phyloP scores from a whole-genome alignment of 805 yeast genomes.

The Starmerella tilneyi region DNA sequence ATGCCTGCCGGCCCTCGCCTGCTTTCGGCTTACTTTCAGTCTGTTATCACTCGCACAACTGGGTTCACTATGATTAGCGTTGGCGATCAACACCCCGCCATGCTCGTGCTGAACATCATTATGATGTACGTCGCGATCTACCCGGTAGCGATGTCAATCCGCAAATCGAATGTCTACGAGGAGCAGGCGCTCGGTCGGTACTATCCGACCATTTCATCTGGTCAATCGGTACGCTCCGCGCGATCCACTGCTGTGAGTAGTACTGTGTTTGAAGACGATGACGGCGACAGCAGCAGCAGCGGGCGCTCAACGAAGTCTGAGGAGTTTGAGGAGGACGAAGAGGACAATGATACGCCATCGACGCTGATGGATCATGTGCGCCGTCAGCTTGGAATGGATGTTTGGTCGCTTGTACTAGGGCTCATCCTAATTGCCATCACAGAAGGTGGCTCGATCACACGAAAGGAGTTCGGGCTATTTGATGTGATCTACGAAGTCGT shows the following conservation, averaged over 20 bases:
- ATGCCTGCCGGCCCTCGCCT: conserved; percentile 60
- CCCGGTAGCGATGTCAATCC: conserved; percentile 90
- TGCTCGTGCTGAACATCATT: conserved; percentile 83
- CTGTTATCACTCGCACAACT: conserved; percentile 87
- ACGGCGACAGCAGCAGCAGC: conserved; percentile 24
- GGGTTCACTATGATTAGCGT: conserved; percentile 73
- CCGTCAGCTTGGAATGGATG: conserved; percentile 82
- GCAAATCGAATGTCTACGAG: conserved; percentile 95
- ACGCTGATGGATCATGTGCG: conserved; percentile 50
- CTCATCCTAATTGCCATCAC: conserved; percentile 77
- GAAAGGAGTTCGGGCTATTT: conserved; percentile 34
- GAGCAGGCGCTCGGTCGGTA: conserved; percentile 95
- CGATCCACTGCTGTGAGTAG: conserved; percentile 3
- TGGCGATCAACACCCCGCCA: conserved; percentile 69
- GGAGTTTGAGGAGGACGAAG: conserved; percentile 24
- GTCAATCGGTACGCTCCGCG: conserved; percentile 5
- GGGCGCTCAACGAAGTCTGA: conserved; percentile 14
- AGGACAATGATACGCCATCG: conserved; percentile 32
- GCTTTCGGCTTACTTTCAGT: conserved; percentile 78
- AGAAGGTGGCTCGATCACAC: conserved; percentile 53
- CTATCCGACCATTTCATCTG: conserved; percentile 23
- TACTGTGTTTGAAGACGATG: conserved; percentile 2
- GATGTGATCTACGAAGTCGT: conserved; percentile 74
- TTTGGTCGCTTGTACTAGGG: conserved; percentile 87
- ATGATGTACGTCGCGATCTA: conserved; percentile 98